Evolutionary conservation across 2,329 filamentous ascomycete genomes (phyloP).

Genomic region (Karstenula rhodostoma): DNA sequence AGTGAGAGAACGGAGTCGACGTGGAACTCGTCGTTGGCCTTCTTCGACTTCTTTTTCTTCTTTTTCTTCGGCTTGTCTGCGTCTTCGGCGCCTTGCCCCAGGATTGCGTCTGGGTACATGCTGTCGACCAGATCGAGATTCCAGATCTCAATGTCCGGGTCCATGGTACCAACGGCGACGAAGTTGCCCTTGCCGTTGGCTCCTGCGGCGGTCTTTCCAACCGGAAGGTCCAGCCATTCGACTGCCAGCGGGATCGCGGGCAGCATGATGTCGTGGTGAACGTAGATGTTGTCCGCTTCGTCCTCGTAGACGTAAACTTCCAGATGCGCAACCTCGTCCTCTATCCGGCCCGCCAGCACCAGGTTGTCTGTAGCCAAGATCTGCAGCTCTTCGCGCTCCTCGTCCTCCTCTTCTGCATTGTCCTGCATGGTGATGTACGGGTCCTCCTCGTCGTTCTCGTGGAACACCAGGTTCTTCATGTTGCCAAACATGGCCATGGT

Average conservation of each 20-base stretch:
- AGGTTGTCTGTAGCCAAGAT: slow-evolving; percentile 93
- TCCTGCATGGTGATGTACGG: slow-evolving; percentile 91
- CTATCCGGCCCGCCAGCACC: slow-evolving; percentile 88
- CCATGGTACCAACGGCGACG: slow-evolving; percentile 94
- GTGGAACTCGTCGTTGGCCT: slow-evolving; percentile 90
- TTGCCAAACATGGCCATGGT: slow-evolving; percentile 94
- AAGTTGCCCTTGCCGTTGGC: slow-evolving; percentile 82
- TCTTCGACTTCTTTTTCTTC: slow-evolving; percentile 89
- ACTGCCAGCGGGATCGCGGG: slow-evolving; percentile 94
- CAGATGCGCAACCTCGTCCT: slow-evolving; percentile 95
- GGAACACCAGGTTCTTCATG: slow-evolving; percentile 90
- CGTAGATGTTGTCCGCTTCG: slow-evolving; percentile 92
- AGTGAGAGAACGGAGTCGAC: slow-evolving; percentile 92
- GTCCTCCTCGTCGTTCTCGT: slow-evolving; percentile 92
- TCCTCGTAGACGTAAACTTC: slow-evolving; percentile 99
- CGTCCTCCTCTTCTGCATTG: slow-evolving; percentile 75
- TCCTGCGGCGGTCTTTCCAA: slow-evolving; percentile 65
- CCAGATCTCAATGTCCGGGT: slow-evolving; percentile 98
- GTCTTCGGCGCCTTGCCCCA: slow-evolving; percentile 71
- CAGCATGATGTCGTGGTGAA: slow-evolving; percentile 99
- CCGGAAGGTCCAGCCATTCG: slow-evolving; percentile 94
- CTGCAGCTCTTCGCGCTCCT: slow-evolving; percentile 92
- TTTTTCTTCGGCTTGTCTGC: slow-evolving; percentile 76
- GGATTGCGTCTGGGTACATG: slow-evolving; percentile 97
- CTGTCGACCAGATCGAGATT: slow-evolving; percentile 94